These are phyloP conservation scores for Penstemon newberryi DNA, from an alignment of 257 asterid species.

Conservation along the genomic window DNA sequence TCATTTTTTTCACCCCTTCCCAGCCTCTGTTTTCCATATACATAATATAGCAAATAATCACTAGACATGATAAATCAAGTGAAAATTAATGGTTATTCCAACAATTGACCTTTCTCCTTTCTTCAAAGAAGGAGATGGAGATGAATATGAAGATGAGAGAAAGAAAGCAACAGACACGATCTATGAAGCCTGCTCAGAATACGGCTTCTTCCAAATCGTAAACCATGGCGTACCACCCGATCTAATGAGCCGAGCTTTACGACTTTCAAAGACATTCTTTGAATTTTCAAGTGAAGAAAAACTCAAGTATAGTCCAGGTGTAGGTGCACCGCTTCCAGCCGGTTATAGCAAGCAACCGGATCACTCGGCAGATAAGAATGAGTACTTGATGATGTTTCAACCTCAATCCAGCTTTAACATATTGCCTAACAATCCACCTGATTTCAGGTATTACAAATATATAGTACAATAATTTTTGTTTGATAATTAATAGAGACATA, in stretches of 20 bases:
- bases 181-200: constrained; percentile 39
- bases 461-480: too few relatives aligned
- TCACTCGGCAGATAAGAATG: constrained; percentile 45
- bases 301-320: constrained; percentile 29
- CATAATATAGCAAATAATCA: background rate
- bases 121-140: constrained; percentile 33
- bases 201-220: constrained; percentile 48
- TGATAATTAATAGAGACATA: too few relatives aligned
- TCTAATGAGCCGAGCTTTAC: constrained; percentile 42
- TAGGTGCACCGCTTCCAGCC: constrained; percentile 45
- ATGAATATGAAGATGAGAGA: constrained; percentile 35
- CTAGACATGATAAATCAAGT: constrained; percentile 26
- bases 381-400: constrained; percentile 52
- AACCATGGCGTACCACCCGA: constrained; percentile 55
- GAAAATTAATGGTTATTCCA: constrained; percentile 44
- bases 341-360: constrained; percentile 55
- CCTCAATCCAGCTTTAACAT: constrained; percentile 31
- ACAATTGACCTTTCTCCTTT: constrained; percentile 56
- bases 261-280: constrained; percentile 39
- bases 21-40: too few relatives aligned
- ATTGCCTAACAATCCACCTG: constrained; percentile 36
- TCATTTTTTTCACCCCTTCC: too few relatives aligned
- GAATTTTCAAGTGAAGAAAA: constrained; percentile 44
- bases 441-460: constrained; percentile 39
- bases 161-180: constrained; percentile 33